phyloP scores from a whole-genome alignment of 345 rosid genomes.

The Kernera saxatilis region DNA sequence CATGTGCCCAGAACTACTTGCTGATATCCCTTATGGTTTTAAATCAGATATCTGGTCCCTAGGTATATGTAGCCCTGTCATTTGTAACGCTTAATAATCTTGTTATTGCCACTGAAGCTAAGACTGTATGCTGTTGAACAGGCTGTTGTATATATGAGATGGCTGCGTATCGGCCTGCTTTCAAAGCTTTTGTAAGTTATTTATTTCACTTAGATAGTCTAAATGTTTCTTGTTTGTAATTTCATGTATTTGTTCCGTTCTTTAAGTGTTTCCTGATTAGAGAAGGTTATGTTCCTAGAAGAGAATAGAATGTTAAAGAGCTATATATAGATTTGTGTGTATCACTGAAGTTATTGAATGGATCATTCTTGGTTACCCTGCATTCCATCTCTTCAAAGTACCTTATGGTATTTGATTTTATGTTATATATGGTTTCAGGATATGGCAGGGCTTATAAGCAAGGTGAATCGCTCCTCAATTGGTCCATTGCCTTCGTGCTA shows the following conservation, averaged over 20 bases:
- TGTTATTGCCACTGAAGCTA: constrained; percentile 12
- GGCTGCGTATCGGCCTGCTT: constrained; percentile 98
- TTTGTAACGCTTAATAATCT: not conserved
- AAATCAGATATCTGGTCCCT: constrained; percentile 99
- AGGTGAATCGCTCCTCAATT: constrained; percentile 95
- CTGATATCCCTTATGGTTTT: constrained; percentile 97
- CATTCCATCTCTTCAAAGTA: not conserved
- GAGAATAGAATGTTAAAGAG: not conserved
- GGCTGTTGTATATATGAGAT: constrained; percentile 99
- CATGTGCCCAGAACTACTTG: constrained; percentile 98
- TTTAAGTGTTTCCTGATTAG: not conserved
- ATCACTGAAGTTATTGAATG: not conserved
- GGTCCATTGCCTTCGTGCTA: constrained; percentile 95
- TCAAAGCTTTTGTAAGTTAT: constrained; percentile 91
- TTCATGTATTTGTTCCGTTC: not conserved
- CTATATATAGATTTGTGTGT: not conserved
- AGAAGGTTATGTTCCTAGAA: not conserved
- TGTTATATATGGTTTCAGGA: constrained; percentile 49
- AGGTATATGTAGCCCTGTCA: constrained; percentile 41
- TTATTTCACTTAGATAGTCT: not conserved
- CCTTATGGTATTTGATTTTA: constrained; percentile 16
- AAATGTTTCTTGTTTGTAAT: not conserved
- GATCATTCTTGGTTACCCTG: not conserved
- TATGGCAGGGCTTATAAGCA: constrained; percentile 98
- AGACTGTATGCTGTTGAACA: constrained; percentile 39